Conservation (phyloP, 1,284 basidiomycete species). For the Meira nashicola region DNA sequence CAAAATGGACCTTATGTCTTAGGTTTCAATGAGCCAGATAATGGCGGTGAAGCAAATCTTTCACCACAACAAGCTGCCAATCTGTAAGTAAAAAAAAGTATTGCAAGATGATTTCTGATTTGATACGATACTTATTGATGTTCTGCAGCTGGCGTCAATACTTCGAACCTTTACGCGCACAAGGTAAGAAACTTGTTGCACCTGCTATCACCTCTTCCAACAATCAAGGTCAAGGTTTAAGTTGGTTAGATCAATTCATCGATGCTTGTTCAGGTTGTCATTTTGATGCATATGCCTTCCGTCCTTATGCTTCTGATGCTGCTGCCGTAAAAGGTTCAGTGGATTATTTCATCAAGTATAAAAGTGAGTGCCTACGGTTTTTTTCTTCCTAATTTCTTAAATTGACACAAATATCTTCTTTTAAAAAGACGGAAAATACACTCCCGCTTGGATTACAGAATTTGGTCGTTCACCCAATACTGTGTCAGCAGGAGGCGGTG, state of each 20-base stretch:
- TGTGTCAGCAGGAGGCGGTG: neutral
- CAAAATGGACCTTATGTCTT: neutral
- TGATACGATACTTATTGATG: too few species aligned
- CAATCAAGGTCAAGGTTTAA: constrained; percentile 5
- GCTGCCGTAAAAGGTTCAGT: neutral
- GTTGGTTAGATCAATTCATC: constrained; percentile 14
- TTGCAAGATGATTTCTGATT: too few species aligned
- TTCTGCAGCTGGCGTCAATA: constrained; percentile 9
- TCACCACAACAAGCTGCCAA: constrained; percentile 30
- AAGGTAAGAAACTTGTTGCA: constrained; percentile 12
- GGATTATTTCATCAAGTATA: neutral
- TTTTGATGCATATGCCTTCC: constrained; percentile 17
- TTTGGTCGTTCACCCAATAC: neutral
- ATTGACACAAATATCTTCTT: too few species aligned
- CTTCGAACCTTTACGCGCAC: constrained; percentile 10
- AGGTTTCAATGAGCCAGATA: neutral
- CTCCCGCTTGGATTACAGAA: neutral
- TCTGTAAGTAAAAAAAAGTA: constrained; percentile 36
- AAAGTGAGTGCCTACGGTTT: too few species aligned
- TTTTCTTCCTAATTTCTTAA: too few species aligned
- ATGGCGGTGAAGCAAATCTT: constrained; percentile 34
- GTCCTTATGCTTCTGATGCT: constrained; percentile 11
- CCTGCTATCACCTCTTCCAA: constrained; percentile 6
- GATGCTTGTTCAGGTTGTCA: constrained; percentile 11
- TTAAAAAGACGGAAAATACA: neutral